Evolutionary conservation across 2,329 filamentous ascomycete genomes (phyloP).

Genomic region (Talaromyces sp.): DNA sequence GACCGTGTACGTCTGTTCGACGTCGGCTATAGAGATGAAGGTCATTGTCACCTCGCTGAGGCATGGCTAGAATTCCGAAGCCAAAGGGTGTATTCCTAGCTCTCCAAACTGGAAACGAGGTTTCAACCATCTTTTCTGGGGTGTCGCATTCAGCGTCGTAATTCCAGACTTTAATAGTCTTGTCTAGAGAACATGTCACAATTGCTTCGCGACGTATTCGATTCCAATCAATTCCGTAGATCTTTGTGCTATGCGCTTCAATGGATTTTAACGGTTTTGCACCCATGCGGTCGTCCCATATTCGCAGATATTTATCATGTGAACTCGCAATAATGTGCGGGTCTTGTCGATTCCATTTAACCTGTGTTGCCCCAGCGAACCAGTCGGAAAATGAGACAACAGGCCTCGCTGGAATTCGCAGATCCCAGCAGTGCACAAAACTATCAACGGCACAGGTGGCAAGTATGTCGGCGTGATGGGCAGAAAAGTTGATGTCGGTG

Average conservation of each 20-base stretch:
- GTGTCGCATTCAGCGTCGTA: conserved; percentile 58
- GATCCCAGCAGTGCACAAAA: conserved; percentile 88
- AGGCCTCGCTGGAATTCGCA: conserved; percentile 67
- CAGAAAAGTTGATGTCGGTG: conserved; percentile 94
- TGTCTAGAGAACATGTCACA: conserved; percentile 84
- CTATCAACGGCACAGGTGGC: conserved; percentile 91
- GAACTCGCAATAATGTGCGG: conserved; percentile 84
- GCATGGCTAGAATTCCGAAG: conserved; percentile 80
- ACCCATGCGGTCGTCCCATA: conserved; percentile 83
- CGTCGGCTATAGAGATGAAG: conserved; percentile 77
- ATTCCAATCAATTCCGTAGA: conserved; percentile 95
- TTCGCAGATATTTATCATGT: conserved; percentile 78
- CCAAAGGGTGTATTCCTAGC: conserved; percentile 89
- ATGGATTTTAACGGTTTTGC: conserved; percentile 76
- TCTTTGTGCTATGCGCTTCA: conserved; percentile 83
- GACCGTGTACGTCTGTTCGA: conserved; percentile 32
- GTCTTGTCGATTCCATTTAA: conserved; percentile 89
- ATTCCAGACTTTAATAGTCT: conserved; percentile 92
- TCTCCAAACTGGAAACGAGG: conserved; percentile 83
- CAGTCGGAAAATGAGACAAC: conserved; percentile 83
- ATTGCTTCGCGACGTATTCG: conserved; percentile 66
- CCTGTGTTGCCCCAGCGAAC: conserved; percentile 88
- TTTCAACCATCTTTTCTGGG: conserved; percentile 72
- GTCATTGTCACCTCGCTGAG: conserved; percentile 78
- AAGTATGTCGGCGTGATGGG: conserved; percentile 81